A percentile compares a stretch with the other conserved stretches of the same genome.
Evolutionary conservation across 768 basidiomycete species (phyloP).

Genomic region (Trichaptum fuscoviolaceum): DNA sequence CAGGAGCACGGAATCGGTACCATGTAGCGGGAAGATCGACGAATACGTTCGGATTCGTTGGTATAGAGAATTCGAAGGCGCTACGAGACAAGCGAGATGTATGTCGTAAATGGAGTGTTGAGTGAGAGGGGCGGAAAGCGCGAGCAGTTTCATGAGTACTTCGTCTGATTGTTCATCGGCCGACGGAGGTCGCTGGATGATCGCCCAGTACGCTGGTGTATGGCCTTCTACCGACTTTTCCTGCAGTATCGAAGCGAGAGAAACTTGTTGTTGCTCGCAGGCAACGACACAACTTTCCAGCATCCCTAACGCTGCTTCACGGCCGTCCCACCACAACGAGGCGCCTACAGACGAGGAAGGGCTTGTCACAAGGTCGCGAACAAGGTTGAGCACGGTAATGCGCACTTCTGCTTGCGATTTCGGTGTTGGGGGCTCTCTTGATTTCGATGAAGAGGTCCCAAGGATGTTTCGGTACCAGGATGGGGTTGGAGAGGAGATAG

Average conservation of each 20-base stretch:
- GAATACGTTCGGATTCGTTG: slow-evolving; percentile 49
- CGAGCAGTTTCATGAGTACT: slow-evolving; percentile 43
- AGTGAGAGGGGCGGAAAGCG: slow-evolving; percentile 42
- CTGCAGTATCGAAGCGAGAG: slow-evolving; percentile 52
- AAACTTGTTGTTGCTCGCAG: slow-evolving; percentile 43
- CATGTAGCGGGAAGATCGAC: slow-evolving; percentile 44
- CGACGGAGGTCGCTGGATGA: slow-evolving; percentile 45
- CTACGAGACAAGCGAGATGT: slow-evolving; percentile 59
- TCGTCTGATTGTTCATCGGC: not conserved
- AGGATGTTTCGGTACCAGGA: not conserved
- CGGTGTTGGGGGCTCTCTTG: not conserved
- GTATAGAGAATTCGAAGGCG: slow-evolving; percentile 56
- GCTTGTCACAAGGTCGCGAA: slow-evolving; percentile 40
- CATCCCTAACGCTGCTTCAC: slow-evolving; percentile 31
- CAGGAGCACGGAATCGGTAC: not conserved
- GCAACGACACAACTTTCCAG: slow-evolving; percentile 61
- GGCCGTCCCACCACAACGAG: slow-evolving; percentile 5
- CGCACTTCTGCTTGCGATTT: slow-evolving; percentile 34
- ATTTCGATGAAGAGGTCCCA: not conserved
- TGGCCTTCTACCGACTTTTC: slow-evolving; percentile 59
- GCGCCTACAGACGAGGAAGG: slow-evolving; percentile 9
- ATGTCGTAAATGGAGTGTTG: slow-evolving; percentile 48
- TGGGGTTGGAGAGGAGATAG: not conserved
- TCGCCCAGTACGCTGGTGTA: slow-evolving; percentile 69
- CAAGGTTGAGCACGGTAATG: slow-evolving; percentile 46